A percentile compares a stretch with the other conserved stretches of the same genome.
Conservation (phyloP, 306 rosid genomes). For the Cercis canadensis region DNA sequence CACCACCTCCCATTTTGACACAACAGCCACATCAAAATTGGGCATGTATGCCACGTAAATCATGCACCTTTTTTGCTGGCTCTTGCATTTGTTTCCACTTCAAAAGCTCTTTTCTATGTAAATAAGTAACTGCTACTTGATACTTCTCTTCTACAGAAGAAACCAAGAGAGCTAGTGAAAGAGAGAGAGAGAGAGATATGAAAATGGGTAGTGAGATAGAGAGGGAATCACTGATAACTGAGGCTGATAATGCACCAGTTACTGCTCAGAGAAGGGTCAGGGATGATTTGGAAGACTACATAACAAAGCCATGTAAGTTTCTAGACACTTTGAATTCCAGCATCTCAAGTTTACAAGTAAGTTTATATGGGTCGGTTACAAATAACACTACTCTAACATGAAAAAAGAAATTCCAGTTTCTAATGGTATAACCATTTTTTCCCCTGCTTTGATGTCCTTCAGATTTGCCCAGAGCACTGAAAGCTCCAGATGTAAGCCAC, state of each 20-base stretch:
- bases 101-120: background rate
- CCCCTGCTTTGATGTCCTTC: too few species aligned
- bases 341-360: too few species aligned
- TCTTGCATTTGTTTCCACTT: constrained; percentile 27
- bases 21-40: constrained; percentile 1
- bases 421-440: too few species aligned
- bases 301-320: constrained; percentile 76
- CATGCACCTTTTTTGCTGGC: constrained; percentile 26
- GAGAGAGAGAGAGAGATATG: background rate
- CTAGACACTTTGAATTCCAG: background rate
- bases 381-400: too few species aligned
- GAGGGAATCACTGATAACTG: constrained; percentile 61
- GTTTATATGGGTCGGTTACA: too few species aligned
- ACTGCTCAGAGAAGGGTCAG: constrained; percentile 70
- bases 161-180: background rate
- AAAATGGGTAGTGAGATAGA: constrained; percentile 53
- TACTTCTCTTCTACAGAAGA: background rate
- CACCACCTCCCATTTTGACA: constrained; percentile 4
- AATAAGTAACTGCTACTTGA: background rate
- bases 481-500: constrained; percentile 70
- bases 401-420: background rate
- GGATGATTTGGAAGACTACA: constrained; percentile 65
- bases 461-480: constrained; percentile 81
- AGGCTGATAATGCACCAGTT: constrained; percentile 65
- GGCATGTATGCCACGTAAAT: constrained; percentile 51